Percentiles rank a stretch among this genome's conserved stretches.
phyloP scores from a whole-genome alignment of 768 basidiomycete species.

The Naganishia randhawae region DNA sequence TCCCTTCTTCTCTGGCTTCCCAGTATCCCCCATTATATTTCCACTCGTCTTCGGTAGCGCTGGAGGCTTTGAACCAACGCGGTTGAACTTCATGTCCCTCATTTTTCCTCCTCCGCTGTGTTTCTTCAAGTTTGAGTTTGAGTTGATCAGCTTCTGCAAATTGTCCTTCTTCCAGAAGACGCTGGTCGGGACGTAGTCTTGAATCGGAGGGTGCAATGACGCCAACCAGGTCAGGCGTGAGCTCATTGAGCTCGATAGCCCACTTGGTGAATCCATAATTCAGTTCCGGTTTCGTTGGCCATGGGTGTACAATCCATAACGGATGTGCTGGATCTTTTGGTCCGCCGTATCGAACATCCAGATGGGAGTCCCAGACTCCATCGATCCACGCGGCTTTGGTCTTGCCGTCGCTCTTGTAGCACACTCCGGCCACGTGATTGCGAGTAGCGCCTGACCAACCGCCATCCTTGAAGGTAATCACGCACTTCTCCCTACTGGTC shows the following conservation, averaged over 20 bases:
- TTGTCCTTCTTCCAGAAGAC: slow-evolving; percentile 74
- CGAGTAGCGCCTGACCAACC: slow-evolving; percentile 62
- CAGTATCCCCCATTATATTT: slow-evolving; percentile 26
- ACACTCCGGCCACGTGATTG: slow-evolving; percentile 65
- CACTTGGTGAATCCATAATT: slow-evolving; percentile 81
- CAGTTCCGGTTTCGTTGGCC: slow-evolving; percentile 66
- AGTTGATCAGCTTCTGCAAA: slow-evolving; percentile 67
- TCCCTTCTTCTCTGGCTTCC: slow-evolving; percentile 19
- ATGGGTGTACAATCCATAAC: slow-evolving; percentile 72
- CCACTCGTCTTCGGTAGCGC: slow-evolving; percentile 27
- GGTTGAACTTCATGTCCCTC: slow-evolving; percentile 56
- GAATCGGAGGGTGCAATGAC: slow-evolving; percentile 73
- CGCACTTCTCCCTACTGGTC: slow-evolving; percentile 59
- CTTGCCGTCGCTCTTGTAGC: slow-evolving; percentile 58
- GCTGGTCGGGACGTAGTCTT: slow-evolving; percentile 72
- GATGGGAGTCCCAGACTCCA: slow-evolving; percentile 83
- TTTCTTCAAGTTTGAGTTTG: slow-evolving; percentile 69
- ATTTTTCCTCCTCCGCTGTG: slow-evolving; percentile 69
- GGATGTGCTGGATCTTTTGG: slow-evolving; percentile 61
- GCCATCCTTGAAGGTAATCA: slow-evolving; percentile 79
- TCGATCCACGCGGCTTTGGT: slow-evolving; percentile 64
- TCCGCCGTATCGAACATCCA: slow-evolving; percentile 61
- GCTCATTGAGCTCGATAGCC: slow-evolving; percentile 75
- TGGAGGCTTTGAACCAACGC: slow-evolving; percentile 27
- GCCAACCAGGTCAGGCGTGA: slow-evolving; percentile 60